Base-by-base conservation (phyloP, 352 stramenopile genomes). In the Phytophthora sp. region DNA sequence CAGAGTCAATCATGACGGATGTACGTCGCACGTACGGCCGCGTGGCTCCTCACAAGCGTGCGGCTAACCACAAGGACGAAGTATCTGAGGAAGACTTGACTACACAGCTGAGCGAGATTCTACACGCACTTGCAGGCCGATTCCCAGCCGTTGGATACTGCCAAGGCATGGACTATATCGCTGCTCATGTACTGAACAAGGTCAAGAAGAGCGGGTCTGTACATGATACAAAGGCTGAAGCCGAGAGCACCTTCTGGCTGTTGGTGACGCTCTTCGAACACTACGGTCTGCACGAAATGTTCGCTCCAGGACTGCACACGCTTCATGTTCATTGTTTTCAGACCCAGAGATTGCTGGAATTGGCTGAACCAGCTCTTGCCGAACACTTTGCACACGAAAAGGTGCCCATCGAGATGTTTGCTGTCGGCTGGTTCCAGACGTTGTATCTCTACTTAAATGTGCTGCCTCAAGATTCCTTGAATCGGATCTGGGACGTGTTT, bases 101-200 rank as follows among this genome's bases (percentile, higher is more conserved):
- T 26, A 73, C 77, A 9, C 88, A 95, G 62, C 57, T 96, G 30
- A 93, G 82, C 30, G 77, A 84, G 44, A 85, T 96, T 66, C 63
- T 96, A n/a, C 88, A 94, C 41, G 88, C 88, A 4, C 57, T 96
- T 12, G 77, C 86, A 1, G 81, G 86, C 7, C 83, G 85, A 21
- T 96, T 93, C 62, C 88, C 88, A 15, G 80, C 88, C 23, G 88
- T 96, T 8, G 88, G 88, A 5, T 96, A 96, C 59, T 96, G 88
- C 55, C 88, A 96, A 64, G 88, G 88, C 29, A 94, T 96, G 86
- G 88, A 96, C 52, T 96, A 96, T 62, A 90, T 96, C 56, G 82
- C 84, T 13, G 88, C 86, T 13, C 84, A 94, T 21, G 68, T 96
- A 9, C 66, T 95, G 11, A 82, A 94, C 58, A 82, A 92, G 23